Conservation (phyloP, 345 rosid species). For the Melastoma malabathricum region DNA sequence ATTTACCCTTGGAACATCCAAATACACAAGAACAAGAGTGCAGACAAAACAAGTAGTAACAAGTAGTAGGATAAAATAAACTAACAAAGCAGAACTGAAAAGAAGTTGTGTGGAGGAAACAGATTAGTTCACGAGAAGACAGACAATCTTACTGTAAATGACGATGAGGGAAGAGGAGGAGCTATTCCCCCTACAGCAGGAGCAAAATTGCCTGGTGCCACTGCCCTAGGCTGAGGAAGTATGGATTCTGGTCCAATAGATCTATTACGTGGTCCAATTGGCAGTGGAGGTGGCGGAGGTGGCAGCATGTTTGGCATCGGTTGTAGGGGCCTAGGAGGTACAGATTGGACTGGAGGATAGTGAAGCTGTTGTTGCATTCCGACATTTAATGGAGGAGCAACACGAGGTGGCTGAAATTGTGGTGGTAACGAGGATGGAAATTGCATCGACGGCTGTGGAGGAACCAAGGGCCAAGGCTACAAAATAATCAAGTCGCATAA, state of each 20-base stretch:
- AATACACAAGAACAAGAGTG: neutral
- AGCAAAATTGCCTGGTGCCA: constrained; percentile 29
- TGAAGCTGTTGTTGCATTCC: constrained; percentile 61
- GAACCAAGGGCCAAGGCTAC: constrained; percentile 61
- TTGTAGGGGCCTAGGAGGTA: constrained; percentile 52
- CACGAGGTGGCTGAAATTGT: constrained; percentile 55
- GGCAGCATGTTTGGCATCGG: constrained; percentile 37
- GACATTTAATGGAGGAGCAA: constrained; percentile 40
- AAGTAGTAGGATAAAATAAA: constrained; percentile 5
- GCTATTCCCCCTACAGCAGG: constrained; percentile 49
- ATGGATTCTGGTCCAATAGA: constrained; percentile 36
- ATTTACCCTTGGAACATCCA: no score
- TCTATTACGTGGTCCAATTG: constrained; percentile 36
- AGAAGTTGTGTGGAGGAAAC: no score
- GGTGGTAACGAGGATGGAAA: constrained; percentile 48
- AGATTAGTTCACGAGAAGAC: neutral
- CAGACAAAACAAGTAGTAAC: constrained; percentile 9
- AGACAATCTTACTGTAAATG: constrained; percentile 43
- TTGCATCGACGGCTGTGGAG: constrained; percentile 51
- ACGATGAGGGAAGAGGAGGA: constrained; percentile 35
- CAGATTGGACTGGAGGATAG: constrained; percentile 52
- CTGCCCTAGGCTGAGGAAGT: constrained; percentile 38
- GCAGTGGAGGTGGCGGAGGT: constrained; percentile 35
- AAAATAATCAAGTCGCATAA: constrained; percentile 8
- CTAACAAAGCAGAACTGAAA: neutral